Conservation (phyloP, 2,329 filamentous ascomycete species). For the Apiospora malaysiana region DNA sequence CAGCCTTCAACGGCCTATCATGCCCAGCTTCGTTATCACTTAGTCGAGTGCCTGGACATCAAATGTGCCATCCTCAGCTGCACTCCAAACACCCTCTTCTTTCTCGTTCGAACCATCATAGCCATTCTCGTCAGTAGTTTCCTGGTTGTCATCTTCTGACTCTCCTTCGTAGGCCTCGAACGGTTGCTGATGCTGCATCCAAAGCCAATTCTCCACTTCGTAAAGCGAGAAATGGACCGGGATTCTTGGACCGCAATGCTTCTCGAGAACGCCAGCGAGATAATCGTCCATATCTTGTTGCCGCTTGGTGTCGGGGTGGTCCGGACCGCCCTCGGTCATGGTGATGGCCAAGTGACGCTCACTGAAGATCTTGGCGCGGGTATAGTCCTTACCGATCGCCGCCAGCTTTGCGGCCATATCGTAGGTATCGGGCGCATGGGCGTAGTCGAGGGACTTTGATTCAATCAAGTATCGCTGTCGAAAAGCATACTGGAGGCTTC, state of each 20-base stretch:
- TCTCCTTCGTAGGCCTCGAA: not conserved
- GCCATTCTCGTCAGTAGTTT: not conserved
- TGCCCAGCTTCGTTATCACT: not conserved
- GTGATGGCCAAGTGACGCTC: not conserved
- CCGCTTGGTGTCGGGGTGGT: not conserved
- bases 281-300: not conserved
- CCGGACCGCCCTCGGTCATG: not conserved
- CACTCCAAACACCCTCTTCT: not conserved
- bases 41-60: not conserved
- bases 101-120: not conserved
- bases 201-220: not conserved
- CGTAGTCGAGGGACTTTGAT: not conserved
- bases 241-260: not conserved
- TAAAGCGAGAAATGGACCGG: not conserved
- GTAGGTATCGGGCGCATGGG: not conserved
- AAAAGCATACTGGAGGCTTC: not conserved
- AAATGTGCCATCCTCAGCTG: not conserved
- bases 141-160: not conserved
- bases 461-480: not conserved
- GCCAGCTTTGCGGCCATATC: not conserved
- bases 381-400: not conserved
- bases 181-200: not conserved
- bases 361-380: not conserved
- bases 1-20: not conserved
- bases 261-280: not conserved